These are phyloP conservation scores for Collybiopsis luxurians DNA, from an alignment of 768 basidiomycete genomes.

Conservation along the genomic window DNA sequence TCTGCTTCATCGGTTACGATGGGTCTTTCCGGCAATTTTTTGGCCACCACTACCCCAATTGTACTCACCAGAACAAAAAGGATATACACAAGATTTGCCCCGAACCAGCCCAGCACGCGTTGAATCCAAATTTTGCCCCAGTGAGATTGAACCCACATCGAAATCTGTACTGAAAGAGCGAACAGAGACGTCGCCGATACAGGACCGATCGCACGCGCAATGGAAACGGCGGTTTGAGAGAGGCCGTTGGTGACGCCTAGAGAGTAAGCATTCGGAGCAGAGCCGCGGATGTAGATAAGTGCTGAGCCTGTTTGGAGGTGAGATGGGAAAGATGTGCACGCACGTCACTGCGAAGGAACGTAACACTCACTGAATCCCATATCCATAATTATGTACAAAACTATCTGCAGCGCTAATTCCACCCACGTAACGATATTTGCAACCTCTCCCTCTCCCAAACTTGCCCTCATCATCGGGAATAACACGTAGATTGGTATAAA, in stretches of 20 bases:
- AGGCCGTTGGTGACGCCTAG: conserved; percentile 58
- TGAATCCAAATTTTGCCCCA: not conserved
- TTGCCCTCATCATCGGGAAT: conserved; percentile 48
- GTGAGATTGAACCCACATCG: not conserved
- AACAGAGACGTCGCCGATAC: conserved; percentile 45
- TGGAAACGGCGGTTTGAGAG: conserved; percentile 31
- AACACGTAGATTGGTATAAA: conserved; percentile 43
- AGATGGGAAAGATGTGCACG: not conserved
- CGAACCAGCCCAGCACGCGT: conserved; percentile 20
- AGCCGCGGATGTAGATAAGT: conserved; percentile 48
- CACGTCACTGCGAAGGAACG: too few relatives aligned
- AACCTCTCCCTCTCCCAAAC: conserved; percentile 29
- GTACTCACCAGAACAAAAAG: not conserved
- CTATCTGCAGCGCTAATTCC: conserved; percentile 24
- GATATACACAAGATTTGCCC: conserved; percentile 36
- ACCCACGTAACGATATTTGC: conserved; percentile 25
- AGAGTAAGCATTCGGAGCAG: conserved; percentile 51
- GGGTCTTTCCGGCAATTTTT: not conserved
- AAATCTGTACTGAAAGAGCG: conserved; percentile 40
- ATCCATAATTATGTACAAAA: conserved; percentile 26
- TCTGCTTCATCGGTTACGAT: not conserved
- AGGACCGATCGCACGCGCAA: conserved; percentile 45
- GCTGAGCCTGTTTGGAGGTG: conserved; percentile 21
- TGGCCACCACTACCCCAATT: not conserved
- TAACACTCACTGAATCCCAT: conserved; percentile 30